Evolutionary conservation across 768 basidiomycete genomes (phyloP).

Genomic region (Boletales sp.): DNA sequence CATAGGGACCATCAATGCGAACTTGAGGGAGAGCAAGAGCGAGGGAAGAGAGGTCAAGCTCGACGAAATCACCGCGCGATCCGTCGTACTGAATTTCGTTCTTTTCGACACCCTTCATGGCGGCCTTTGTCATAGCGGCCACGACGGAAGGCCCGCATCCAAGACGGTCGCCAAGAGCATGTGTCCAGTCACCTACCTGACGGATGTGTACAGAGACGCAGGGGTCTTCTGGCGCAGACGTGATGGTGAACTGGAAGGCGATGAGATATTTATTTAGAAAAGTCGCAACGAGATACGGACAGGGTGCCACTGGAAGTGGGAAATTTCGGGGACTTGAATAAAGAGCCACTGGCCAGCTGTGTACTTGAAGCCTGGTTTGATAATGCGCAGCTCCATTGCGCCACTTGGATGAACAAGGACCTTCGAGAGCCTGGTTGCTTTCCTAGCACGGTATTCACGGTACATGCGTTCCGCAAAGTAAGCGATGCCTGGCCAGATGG

Average conservation of each 20-base stretch:
- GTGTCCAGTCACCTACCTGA: constrained; percentile 89
- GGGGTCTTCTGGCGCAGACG: constrained; percentile 91
- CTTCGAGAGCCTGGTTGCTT: constrained; percentile 74
- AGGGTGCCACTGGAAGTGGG: constrained; percentile 90
- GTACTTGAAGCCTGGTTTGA: constrained; percentile 91
- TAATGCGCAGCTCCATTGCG: constrained; percentile 90
- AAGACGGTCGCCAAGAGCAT: constrained; percentile 78
- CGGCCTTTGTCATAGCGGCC: constrained; percentile 71
- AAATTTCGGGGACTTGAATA: constrained; percentile 84
- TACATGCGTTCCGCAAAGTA: constrained; percentile 87
- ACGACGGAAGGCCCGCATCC: constrained; percentile 78
- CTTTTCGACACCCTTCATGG: constrained; percentile 74
- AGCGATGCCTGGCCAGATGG: constrained; percentile 86
- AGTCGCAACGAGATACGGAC: constrained; percentile 43
- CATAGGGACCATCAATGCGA: constrained; percentile 88
- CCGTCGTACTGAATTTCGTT: constrained; percentile 40
- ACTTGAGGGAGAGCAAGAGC: constrained; percentile 60
- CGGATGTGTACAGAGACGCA: constrained; percentile 91
- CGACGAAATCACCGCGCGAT: constrained; percentile 76
- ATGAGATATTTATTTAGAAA: neutral
- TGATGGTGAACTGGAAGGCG: constrained; percentile 79
- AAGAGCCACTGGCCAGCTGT: constrained; percentile 91
- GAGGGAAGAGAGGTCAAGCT: constrained; percentile 55
- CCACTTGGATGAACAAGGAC: constrained; percentile 89
- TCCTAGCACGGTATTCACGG: constrained; percentile 77